These are phyloP conservation scores for Trichoderma parareesei DNA, from an alignment of 495 filamentous ascomycete genomes.

Conservation along the genomic window DNA sequence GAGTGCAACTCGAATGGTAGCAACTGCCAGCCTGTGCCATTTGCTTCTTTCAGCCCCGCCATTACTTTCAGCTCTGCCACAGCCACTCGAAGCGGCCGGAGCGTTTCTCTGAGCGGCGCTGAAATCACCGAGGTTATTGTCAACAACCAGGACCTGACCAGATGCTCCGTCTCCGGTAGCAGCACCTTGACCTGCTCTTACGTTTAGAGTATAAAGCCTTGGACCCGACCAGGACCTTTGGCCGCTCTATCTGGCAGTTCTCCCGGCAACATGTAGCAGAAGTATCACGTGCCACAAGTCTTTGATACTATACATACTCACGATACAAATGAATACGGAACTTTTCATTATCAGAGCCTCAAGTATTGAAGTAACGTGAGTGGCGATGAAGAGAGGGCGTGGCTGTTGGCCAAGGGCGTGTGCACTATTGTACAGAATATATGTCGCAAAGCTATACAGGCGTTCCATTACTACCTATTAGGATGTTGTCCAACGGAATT, in stretches of 20 bases:
- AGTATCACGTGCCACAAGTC: neutral
- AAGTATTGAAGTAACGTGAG: no score
- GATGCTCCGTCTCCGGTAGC: neutral
- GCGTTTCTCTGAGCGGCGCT: neutral
- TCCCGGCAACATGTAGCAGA: neutral
- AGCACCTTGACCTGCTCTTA: constrained; percentile 6
- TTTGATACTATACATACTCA: no score
- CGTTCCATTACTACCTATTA: no score
- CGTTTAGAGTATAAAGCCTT: neutral
- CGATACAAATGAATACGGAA: no score
- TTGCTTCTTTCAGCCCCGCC: constrained; percentile 45
- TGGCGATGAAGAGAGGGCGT: no score
- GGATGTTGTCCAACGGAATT: no score
- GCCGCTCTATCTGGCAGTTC: neutral
- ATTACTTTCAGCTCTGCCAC: constrained; percentile 40
- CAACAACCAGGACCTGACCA: neutral
- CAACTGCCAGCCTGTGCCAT: constrained; percentile 38
- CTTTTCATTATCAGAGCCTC: no score
- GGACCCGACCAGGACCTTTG: no score
- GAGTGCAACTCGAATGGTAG: constrained; percentile 20
- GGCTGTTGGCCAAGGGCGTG: no score
- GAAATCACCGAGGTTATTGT: neutral
- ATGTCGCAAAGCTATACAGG: no score
- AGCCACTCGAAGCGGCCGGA: neutral
- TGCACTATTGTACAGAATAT: no score